These are phyloP conservation scores for Berberis thunbergii DNA, from an alignment of 164 flowering plant species.

Conservation along the genomic window DNA sequence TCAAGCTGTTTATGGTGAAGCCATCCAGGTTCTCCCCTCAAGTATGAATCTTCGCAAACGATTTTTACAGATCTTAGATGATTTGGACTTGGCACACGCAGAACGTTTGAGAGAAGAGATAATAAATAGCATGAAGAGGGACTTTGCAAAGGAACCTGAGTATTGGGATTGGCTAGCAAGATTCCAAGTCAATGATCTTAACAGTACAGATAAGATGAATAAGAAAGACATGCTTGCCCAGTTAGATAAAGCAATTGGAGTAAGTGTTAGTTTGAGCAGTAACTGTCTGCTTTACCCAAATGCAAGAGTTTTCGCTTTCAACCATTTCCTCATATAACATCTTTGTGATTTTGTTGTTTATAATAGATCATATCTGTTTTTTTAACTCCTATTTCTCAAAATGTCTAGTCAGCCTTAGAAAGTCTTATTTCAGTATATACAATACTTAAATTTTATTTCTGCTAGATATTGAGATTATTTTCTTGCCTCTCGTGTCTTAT, in stretches of 20 bases:
- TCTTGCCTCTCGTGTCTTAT: conserved; percentile 5
- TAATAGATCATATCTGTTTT: too few relatives aligned
- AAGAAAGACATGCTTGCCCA: conserved; percentile 15
- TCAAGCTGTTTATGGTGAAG: conserved; percentile 46
- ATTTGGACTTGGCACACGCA: conserved; percentile 40
- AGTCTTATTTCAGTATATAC: too few relatives aligned
- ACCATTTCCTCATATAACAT: too few relatives aligned
- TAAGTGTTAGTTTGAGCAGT: conserved; percentile 12
- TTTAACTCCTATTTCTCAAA: too few relatives aligned
- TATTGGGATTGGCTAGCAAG: conserved; percentile 97
- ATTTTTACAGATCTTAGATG: conserved; percentile 65
- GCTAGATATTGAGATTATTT: background rate
- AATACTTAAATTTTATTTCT: too few relatives aligned
- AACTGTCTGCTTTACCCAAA: background rate
- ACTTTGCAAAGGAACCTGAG: conserved; percentile 55
- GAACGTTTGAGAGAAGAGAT: conserved; percentile 56
- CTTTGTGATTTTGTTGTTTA: too few relatives aligned
- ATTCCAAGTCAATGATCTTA: conserved; percentile 20
- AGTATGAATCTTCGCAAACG: conserved; percentile 52
- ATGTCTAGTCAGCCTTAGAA: too few relatives aligned
- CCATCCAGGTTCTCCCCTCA: conserved; percentile 62
- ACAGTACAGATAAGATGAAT: conserved; percentile 14
- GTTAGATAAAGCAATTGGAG: conserved; percentile 49
- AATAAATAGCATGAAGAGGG: conserved; percentile 55
- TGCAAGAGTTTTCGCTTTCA: background rate